A percentile compares a stretch with the other conserved stretches of the same genome.
Conservation (phyloP, 352 stramenopile genomes). For the Globisporangium nunn region DNA sequence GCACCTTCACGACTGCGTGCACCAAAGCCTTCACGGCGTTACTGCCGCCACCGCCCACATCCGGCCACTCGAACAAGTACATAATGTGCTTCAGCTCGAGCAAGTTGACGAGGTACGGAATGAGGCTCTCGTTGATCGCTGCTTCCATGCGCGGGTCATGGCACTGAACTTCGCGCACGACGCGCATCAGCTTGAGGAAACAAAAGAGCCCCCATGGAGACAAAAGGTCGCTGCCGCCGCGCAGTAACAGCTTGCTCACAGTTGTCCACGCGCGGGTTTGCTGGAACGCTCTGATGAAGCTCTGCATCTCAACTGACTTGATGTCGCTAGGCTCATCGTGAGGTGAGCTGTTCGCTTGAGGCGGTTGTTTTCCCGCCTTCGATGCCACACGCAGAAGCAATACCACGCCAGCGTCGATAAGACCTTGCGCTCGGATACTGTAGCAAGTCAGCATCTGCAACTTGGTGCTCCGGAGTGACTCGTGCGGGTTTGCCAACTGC, state of each 20-base stretch:
- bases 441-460: constrained; percentile 58
- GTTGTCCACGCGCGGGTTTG: constrained; percentile 38
- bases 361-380: constrained; percentile 31
- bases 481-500: constrained; percentile 7
- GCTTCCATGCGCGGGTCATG: constrained; percentile 33
- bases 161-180: constrained; percentile 61
- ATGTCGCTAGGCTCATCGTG: neutral
- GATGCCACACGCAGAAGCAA: constrained; percentile 54
- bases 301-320: constrained; percentile 20
- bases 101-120: constrained; percentile 52
- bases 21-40: constrained; percentile 80
- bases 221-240: constrained; percentile 50
- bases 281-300: constrained; percentile 41
- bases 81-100: constrained; percentile 52
- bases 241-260: constrained; percentile 36
- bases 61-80: constrained; percentile 66
- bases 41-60: constrained; percentile 65
- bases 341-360: neutral
- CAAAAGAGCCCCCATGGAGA: constrained; percentile 83
- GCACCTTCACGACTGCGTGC: constrained; percentile 77
- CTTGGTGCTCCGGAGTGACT: constrained; percentile 13
- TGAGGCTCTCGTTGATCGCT: constrained; percentile 44
- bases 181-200: constrained; percentile 73
- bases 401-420: constrained; percentile 58
- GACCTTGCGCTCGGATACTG: constrained; percentile 54